Conservation (phyloP, 2,329 filamentous ascomycete species). For the Xylariales sp. region DNA sequence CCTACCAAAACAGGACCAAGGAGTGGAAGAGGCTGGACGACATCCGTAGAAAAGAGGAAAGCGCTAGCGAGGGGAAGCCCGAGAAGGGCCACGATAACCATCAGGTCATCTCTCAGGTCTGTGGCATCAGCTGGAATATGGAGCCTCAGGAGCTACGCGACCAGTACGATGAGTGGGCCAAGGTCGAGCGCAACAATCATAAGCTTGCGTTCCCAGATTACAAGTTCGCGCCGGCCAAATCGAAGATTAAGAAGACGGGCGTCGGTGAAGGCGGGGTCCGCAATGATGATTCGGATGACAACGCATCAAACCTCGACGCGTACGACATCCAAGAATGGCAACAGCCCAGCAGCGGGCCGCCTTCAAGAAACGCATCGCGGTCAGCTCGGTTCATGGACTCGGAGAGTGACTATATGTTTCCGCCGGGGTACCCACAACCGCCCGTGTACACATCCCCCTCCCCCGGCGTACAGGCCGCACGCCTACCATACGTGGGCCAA, state of each 20-base stretch:
- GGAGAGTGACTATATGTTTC: constrained; percentile 48
- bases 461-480: constrained; percentile 29
- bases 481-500: constrained; percentile 37
- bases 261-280: constrained; percentile 34
- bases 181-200: constrained; percentile 85
- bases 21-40: constrained; percentile 73
- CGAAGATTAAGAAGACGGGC: constrained; percentile 53
- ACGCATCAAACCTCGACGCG: constrained; percentile 60
- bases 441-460: constrained; percentile 33
- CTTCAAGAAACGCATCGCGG: constrained; percentile 48
- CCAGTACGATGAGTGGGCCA: constrained; percentile 82
- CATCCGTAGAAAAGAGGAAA: constrained; percentile 35
- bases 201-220: constrained; percentile 87
- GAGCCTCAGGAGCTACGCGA: constrained; percentile 79
- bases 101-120: constrained; percentile 89
- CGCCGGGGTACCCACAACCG: constrained; percentile 37
- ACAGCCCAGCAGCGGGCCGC: constrained; percentile 41
- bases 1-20: constrained; percentile 89
- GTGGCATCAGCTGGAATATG: constrained; percentile 85
- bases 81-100: constrained; percentile 75
- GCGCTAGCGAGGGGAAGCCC: constrained; percentile 31
- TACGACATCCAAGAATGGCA: constrained; percentile 49
- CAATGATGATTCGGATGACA: constrained; percentile 52
- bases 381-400: constrained; percentile 50
- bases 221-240: constrained; percentile 91